A percentile compares a stretch with the other conserved stretches of the same genome.
Evolutionary conservation across 768 basidiomycete species (phyloP).

Genomic region (Boletus subcaerulescens): DNA sequence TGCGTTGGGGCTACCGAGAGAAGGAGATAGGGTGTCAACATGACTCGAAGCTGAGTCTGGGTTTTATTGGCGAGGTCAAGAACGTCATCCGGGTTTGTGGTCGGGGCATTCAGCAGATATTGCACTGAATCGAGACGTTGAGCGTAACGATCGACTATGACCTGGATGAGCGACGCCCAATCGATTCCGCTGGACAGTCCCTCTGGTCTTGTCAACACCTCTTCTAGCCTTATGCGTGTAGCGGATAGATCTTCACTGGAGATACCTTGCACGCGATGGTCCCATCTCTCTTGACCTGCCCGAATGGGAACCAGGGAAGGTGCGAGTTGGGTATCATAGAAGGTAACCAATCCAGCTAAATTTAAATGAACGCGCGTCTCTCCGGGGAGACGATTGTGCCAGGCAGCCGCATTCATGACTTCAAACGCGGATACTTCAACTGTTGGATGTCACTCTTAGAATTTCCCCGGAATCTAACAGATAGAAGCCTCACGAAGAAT

Average conservation of each 20-base stretch:
- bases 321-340: slow-evolving; percentile 25
- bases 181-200: slow-evolving; percentile 29
- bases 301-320: slow-evolving; percentile 17
- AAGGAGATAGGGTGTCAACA: slow-evolving; percentile 29
- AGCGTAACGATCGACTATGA: slow-evolving; percentile 32
- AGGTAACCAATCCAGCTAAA: slow-evolving; percentile 18
- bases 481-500: background rate
- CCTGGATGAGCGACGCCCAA: slow-evolving; percentile 28
- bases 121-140: slow-evolving; percentile 26
- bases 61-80: slow-evolving; percentile 4
- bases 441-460: background rate
- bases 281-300: slow-evolving; percentile 15
- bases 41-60: slow-evolving; percentile 24
- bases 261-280: slow-evolving; percentile 16
- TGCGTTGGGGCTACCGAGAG: slow-evolving; percentile 5
- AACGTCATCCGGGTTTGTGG: background rate
- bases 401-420: slow-evolving; percentile 14
- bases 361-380: slow-evolving; percentile 25
- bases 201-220: background rate
- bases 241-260: slow-evolving; percentile 11
- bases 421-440: slow-evolving; percentile 5
- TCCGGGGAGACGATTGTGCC: slow-evolving; percentile 27
- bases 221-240: slow-evolving; percentile 2
- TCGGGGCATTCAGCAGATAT: slow-evolving; percentile 19
- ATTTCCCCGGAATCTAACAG: background rate